Evolutionary conservation across 345 rosid species (phyloP), one percentile per base, ranked within the genome.

Genomic region (Combretum micranthum): DNA sequence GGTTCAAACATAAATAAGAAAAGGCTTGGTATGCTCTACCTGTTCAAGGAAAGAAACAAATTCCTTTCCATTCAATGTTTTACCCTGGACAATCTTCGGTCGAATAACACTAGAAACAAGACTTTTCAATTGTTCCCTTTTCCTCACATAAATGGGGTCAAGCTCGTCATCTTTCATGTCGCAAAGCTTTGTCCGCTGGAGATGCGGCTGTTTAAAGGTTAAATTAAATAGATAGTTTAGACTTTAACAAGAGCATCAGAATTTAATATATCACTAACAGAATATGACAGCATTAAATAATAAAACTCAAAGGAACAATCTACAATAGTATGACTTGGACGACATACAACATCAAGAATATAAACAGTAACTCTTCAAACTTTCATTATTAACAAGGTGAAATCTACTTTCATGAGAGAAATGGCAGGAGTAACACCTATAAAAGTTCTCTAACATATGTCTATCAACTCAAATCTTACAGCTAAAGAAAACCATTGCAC

Each of bases 21-120:
- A 44, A 46, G 15, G 37, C 2, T 53, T 3, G 37, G 52, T 44
- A 45, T 64, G 62, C 50, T 32, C 39, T 73, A 94, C 99, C 97
- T 90, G 97, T 73, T 85, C 87, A 44, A 94, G 71, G 82, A 94
- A 94, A 57, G 86, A 61, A 20, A 94, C 88, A 67, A 94, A 94
- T 78, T 90, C 99, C 70, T 85, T 80, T 53, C 99, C 99, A 59
- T 82, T 87, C 18, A 94, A 75, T 59, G 70, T 45, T 74, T 81
- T 94, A 3, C 96, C 96, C 71, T 85, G 97, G 78, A 94, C 97
- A 74, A 90, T 70, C 84, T 94, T 94, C 57, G 99, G 97, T 32
- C 72, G 96, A 63, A 84, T 68, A 59, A 85, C 69, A 76, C 88
- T 85, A 50, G 83, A 69, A 62, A 94, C 96, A 44, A 94, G 72